These are phyloP conservation scores for Mycena floridula DNA, from an alignment of 768 basidiomycete species.

Conservation along the genomic window DNA sequence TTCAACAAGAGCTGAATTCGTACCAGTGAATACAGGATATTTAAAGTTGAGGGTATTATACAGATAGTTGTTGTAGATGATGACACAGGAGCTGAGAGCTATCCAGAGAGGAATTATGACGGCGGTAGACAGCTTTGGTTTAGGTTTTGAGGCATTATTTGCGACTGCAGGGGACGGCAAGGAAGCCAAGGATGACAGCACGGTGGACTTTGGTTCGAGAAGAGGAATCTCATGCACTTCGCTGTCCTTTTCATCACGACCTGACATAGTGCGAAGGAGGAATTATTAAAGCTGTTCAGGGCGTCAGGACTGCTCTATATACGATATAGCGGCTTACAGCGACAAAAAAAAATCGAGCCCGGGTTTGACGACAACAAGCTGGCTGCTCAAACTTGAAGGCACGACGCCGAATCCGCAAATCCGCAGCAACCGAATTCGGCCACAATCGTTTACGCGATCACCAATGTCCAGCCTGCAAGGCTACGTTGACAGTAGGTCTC, in stretches of 20 bases:
- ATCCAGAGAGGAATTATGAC: slow-evolving; percentile 93
- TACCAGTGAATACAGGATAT: slow-evolving; percentile 90
- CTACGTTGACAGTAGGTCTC: slow-evolving; percentile 77
- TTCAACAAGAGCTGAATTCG: too few species aligned
- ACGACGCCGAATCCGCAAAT: too few species aligned
- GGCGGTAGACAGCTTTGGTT: slow-evolving; percentile 54
- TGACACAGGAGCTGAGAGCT: slow-evolving; percentile 79
- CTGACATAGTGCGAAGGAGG: background rate
- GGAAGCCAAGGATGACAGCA: too few species aligned
- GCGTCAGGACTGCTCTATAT: too few species aligned
- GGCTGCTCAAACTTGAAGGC: too few species aligned
- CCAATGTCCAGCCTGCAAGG: slow-evolving; percentile 86
- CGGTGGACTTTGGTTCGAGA: slow-evolving; percentile 3
- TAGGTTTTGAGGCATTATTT: slow-evolving; percentile 10
- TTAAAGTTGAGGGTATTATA: slow-evolving; percentile 81
- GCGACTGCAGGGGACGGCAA: slow-evolving; percentile 26
- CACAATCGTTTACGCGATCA: too few species aligned
- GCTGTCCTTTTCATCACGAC: background rate
- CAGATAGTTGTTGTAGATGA: slow-evolving; percentile 93
- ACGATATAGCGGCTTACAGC: too few species aligned
- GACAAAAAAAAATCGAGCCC: too few species aligned
- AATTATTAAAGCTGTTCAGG: too few species aligned
- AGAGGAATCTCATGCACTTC: background rate
- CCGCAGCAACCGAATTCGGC: too few species aligned
- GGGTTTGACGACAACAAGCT: too few species aligned